Base-by-base conservation (phyloP, 78 protist species). In the Dictyostelium firmibasis region DNA sequence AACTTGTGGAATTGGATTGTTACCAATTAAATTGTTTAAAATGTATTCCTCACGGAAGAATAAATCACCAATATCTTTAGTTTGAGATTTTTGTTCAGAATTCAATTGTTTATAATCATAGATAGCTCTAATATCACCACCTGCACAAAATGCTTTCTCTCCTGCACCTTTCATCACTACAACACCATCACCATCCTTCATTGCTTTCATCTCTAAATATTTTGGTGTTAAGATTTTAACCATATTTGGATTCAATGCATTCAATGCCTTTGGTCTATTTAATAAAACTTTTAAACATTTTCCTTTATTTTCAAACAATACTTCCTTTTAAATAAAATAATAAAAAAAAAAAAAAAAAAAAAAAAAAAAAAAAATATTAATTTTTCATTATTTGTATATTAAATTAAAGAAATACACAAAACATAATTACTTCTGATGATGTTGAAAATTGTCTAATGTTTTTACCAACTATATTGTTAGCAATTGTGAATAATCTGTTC, bases 101-200 rank as follows among this genome's bases (percentile, higher is more conserved):
- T 10, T 4, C 9, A 67, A 25, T 5, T n/a, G 44, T 35, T 41
- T 79, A 35, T 38, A 29, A 27, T 83, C 97, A n/a, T 91, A 87
- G 77, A 97, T 62, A 33, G 89, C 93, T 29, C 85, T 64, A 41
- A 98, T 84, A 93, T 98, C 99, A 87, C 99, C 99, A 47, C 99
- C 99, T 0, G 99, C 98, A 41, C 98, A 98, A 83, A 98, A 97
- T 5, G 98, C 98, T 84, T 97, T 98, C 6, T 72, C 98, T 18
- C 98, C 98, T 11, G 95, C 96, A 25, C 98, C 98, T 69, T 93
- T 96, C 92, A 97, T 67, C 38, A 97, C 47, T 3, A 95, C 9
- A 47, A 89, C 95, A 0, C 79, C 23, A 41, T 91, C 91, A 76
- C 95, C 94, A 84, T 89, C 87, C 29, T 78, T 75, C 41, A 13